Base-by-base conservation (phyloP, 1,139 yeast genomes). In the Hansenula lynferdii region DNA sequence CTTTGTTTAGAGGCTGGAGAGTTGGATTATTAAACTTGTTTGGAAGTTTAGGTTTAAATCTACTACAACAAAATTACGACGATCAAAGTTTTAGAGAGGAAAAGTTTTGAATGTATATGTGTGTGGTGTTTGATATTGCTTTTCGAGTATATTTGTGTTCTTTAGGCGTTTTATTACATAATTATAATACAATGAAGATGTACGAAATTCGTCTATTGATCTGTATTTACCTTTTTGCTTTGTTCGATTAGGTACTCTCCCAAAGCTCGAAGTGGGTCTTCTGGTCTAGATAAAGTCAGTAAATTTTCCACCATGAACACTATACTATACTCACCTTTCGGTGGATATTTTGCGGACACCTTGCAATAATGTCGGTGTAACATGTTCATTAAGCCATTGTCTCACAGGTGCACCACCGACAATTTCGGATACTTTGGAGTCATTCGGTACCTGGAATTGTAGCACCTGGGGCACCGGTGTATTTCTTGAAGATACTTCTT, bases 1-100 rank as follows among this genome's bases (percentile, higher is more conserved):
- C 70, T 1, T 67, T 89, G 39, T 89, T 86, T 69, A 76, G 90
- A 50, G 97, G 97, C 33, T 92, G 97, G 97, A 75, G 89, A 58
- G 80, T 87, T 28, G 94, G 95, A 15, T 70, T 85, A 12, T 61
- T 86, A 49, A 87, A 92, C 45, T 75, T 85, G 10, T 61, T 85
- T 39, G 92, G 96, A 17, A 82, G 81, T 43, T 89, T 95, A 85
- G 92, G 96, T 6, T 77, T 87, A 48, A 75, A 76, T 36, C 71
- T 86, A 34, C 55, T 82, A 45, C 72, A 75, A 44, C 74, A 73
- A 47, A 76, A 73, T 42, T 60, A 62, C 17, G 67, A 61, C 56
- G 80, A 58, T 48, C 70, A 51, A 58, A 69, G 51, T 44, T 62
- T 57, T 30, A 58, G 49, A 34, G 64, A 61, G 42, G 69, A 64